Conservation (phyloP, 305 asterid genomes). For the Plantago rigida region DNA sequence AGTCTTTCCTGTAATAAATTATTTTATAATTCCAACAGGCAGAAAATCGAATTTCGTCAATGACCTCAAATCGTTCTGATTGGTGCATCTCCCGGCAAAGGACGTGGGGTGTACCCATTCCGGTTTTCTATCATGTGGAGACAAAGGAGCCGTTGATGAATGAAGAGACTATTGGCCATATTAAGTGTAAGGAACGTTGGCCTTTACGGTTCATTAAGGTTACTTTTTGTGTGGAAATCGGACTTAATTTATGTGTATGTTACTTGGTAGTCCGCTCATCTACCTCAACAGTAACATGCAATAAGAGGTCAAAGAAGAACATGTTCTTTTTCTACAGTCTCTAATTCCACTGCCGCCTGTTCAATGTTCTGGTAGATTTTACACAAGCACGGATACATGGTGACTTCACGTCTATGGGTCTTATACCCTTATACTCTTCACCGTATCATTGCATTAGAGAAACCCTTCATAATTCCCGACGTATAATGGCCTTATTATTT, state of each 20-base stretch:
- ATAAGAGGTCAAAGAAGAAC: too few species aligned
- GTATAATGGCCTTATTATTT: too few species aligned
- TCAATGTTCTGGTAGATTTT: too few species aligned
- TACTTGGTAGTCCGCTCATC: too few species aligned
- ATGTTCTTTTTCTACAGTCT: too few species aligned
- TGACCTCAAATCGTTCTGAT: conserved; percentile 91
- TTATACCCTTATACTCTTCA: too few species aligned
- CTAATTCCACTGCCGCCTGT: too few species aligned
- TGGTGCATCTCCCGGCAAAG: conserved; percentile 99
- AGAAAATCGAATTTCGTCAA: conserved; percentile 72
- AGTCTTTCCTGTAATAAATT: conserved; percentile 16
- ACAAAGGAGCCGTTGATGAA: conserved; percentile 84
- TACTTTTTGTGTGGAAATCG: not conserved
- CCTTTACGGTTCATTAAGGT: conserved; percentile 9
- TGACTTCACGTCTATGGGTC: too few species aligned
- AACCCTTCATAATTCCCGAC: too few species aligned
- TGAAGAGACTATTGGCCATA: conserved; percentile 69
- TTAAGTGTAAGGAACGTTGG: conserved; percentile 57
- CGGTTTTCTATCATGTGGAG: conserved; percentile 79
- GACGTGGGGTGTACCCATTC: conserved; percentile 99
- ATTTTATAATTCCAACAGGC: conserved; percentile 41
- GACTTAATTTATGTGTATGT: not conserved
- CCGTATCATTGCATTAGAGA: too few species aligned
- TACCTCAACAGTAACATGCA: too few species aligned
- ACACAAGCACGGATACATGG: too few species aligned